Evolutionary conservation across 345 rosid genomes (phyloP), one percentile per base, ranked within the genome.

Genomic region (Dimocarpus longan): DNA sequence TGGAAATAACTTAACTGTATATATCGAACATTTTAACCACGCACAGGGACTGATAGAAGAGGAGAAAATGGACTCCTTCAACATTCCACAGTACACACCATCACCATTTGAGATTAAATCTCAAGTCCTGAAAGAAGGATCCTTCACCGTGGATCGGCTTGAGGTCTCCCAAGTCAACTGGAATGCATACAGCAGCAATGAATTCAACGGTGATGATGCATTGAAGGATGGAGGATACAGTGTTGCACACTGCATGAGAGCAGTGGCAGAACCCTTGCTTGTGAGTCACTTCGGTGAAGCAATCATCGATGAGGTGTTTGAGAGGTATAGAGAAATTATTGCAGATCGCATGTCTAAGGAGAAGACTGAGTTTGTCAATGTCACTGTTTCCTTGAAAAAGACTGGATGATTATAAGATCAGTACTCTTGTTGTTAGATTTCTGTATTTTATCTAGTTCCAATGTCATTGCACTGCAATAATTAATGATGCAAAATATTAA

Each of bases 221-320:
- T 64, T 11, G 22, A 57, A 71, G 24, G 79, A 82, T n/a, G 80
- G 71, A 10, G 91, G 85, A 57, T 80, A 85, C 42, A 79, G 66
- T 39, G 84, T 87, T 43, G 90, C 88, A 0, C 74, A 39, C 70
- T 84, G 84, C 81, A 81, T 89, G 26, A 84, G 93, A 80, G 92
- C 95, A 1, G 95, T 82, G 80, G 78, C 87, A 8, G 95, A 90
- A 70, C 92, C 90, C 2, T 74, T 91, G 82, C 89, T 89, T 13
- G 46, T 83, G 10, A 80, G 80, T 73, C 93, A 91, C 40, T 91
- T 88, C 22, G 88, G 86, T 11, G 86, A 84, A 63, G 79, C 19
- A 16, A 80, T 85, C 64, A 75, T 87, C 0, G 88, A 87, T 16
- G 80, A 71, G 62, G 73, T 82, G 54, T 89, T 90, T 63, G 16